A percentile compares a stretch with the other conserved stretches of the same genome.
Evolutionary conservation across 768 basidiomycete genomes (phyloP).

Genomic region (Rhizopogon rudus): DNA sequence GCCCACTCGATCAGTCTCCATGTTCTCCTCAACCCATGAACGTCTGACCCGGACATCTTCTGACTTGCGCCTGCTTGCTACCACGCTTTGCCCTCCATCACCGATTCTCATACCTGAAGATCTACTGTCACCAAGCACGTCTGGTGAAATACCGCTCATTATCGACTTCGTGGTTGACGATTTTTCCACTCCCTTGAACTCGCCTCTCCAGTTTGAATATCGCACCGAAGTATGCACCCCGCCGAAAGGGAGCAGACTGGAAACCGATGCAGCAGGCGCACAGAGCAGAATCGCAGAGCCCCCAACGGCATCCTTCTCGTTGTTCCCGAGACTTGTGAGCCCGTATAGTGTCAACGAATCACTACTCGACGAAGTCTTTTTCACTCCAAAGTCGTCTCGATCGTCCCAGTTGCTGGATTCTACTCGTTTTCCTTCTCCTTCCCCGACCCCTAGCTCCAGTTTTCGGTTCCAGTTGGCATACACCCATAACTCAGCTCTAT

Average conservation of each 20-base stretch:
- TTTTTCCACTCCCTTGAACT: background rate
- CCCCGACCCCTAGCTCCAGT: background rate
- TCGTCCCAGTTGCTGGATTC: background rate
- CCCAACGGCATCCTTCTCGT: background rate
- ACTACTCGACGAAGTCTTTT: conserved; percentile 1
- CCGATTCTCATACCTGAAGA: conserved; percentile 39
- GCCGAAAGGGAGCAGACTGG: background rate
- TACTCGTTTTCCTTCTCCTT: background rate
- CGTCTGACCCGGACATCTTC: conserved; percentile 37
- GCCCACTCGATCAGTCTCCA: conserved; percentile 5
- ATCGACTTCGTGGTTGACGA: conserved; percentile 25
- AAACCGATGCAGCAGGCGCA: background rate
- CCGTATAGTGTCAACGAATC: background rate
- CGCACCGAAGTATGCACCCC: background rate
- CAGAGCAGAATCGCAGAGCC: background rate
- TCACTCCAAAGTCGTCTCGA: background rate
- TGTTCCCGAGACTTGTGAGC: background rate
- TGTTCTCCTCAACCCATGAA: conserved; percentile 12
- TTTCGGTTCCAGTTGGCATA: background rate
- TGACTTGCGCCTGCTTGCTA: conserved; percentile 32
- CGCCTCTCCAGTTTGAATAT: background rate
- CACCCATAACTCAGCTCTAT: background rate
- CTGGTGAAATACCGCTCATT: conserved; percentile 49
- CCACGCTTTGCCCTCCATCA: conserved; percentile 36
- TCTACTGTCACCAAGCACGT: conserved; percentile 32